Base-by-base conservation (phyloP, 805 yeast genomes). In the Wickerhamomyces ciferrii region DNA sequence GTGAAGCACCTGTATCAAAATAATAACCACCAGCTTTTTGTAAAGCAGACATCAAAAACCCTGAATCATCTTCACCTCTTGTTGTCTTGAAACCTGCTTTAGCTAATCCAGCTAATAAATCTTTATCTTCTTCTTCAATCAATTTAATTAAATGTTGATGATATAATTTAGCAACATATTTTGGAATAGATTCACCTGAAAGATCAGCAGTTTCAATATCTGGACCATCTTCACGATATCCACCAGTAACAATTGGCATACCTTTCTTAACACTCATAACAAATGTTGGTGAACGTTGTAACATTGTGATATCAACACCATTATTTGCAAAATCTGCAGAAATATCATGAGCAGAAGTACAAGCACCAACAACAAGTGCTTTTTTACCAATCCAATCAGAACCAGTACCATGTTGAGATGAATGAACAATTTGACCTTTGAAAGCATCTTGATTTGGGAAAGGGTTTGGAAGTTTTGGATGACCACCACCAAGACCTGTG, bases 291-390 rank as follows among this genome's bases (percentile, higher is more conserved):
- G 76, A 72, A 41, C 78, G 62, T 53, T 72, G 78, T 4, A 72
- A 54, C 69, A 72, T 70, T 5, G 74, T 71, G 1, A 69, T 69
- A 5, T 61, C 61, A 5, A 68, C 71, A 23, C 74, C 76, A 48
- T 72, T 71, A 48, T 72, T 72, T 50, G 64, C 65, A 46, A 71
- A 68, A 54, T 72, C 77, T 46, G 68, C 71, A 29, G 71, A 65
- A 43, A 72, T 70, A 57, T 72, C 77, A 52, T 72, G 77, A 13
- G 70, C 74, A 41, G 75, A 69, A 48, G 69, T 70, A 53, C 76
- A 67, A 19, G 75, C 67, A 39, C 78, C 78, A 45, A 72, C 62
- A 29, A 72, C 76, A 35, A 72, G 44, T 0, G 73, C 76, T 31
- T 60, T 69, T 50, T 72, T 65, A 40, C 74, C 75, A 15, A 48